These are phyloP conservation scores for Rhodamnia argentea DNA, from an alignment of 345 rosid genomes.

Conservation along the genomic window DNA sequence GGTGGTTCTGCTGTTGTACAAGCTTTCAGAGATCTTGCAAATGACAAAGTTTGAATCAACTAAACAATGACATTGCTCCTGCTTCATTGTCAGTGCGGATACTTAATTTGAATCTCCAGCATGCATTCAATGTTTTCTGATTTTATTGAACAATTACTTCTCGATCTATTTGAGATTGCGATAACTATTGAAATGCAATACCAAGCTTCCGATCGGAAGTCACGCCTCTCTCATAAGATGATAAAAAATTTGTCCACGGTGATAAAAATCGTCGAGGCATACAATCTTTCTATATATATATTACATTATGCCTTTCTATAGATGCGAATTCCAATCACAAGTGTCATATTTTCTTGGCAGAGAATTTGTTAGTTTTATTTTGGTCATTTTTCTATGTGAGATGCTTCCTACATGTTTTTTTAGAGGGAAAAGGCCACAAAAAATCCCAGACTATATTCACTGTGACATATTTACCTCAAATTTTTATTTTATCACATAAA, in stretches of 20 bases:
- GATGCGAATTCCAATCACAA: neutral
- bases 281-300: neutral
- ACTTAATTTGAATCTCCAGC: neutral
- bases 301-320: neutral
- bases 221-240: neutral
- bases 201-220: neutral
- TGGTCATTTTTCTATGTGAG: neutral
- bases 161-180: neutral
- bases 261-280: fast-evolving
- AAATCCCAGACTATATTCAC: too few relatives aligned
- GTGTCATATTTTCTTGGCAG: neutral
- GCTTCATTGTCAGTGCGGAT: neutral
- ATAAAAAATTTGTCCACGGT: neutral
- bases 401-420: too few relatives aligned
- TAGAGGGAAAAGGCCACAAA: too few relatives aligned
- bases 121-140: neutral
- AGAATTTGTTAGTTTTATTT: too few relatives aligned
- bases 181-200: neutral
- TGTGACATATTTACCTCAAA: too few relatives aligned
- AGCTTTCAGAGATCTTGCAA: neutral
- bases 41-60: neutral
- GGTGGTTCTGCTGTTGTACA: neutral
- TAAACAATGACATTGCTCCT: neutral
- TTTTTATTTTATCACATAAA: too few relatives aligned
- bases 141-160: neutral